These are phyloP conservation scores for Trypanosoma rangeli DNA, from an alignment of 208 protist species.

Conservation along the genomic window DNA sequence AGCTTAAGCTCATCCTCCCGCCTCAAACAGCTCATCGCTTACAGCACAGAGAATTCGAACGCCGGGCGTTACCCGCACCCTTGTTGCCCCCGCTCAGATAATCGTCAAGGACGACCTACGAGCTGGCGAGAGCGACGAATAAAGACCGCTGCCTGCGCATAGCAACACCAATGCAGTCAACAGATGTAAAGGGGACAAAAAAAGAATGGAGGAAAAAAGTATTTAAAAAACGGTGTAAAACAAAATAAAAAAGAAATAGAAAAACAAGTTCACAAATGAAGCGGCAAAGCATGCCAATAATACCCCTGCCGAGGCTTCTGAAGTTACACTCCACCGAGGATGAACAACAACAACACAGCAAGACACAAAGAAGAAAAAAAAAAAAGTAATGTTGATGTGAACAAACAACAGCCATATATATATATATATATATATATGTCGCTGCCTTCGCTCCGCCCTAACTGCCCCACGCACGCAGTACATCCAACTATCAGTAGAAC, in stretches of 20 bases:
- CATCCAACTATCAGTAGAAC: conserved; percentile 40
- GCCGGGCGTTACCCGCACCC: background rate
- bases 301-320: background rate
- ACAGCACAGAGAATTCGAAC: background rate
- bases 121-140: no score
- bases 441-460: background rate
- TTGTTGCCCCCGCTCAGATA: background rate
- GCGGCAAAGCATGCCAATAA: background rate
- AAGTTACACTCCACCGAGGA: background rate
- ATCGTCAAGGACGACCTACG: no score
- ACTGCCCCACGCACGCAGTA: background rate
- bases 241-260: background rate
- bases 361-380: conserved; percentile 19
- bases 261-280: background rate
- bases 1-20: conserved; percentile 28
- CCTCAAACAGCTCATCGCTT: conserved; percentile 10
- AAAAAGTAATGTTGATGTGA: background rate
- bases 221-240: no score
- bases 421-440: conserved; percentile 17
- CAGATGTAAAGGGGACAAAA: no score
- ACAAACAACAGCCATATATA: conserved; percentile 3
- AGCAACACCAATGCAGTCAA: no score
- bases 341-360: conserved; percentile 4
- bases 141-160: no score
- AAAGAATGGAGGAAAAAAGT: background rate